These are phyloP conservation scores for Mortierella sp. DNA, from an alignment of 371 early-diverging fungal genomes.

Conservation along the genomic window DNA sequence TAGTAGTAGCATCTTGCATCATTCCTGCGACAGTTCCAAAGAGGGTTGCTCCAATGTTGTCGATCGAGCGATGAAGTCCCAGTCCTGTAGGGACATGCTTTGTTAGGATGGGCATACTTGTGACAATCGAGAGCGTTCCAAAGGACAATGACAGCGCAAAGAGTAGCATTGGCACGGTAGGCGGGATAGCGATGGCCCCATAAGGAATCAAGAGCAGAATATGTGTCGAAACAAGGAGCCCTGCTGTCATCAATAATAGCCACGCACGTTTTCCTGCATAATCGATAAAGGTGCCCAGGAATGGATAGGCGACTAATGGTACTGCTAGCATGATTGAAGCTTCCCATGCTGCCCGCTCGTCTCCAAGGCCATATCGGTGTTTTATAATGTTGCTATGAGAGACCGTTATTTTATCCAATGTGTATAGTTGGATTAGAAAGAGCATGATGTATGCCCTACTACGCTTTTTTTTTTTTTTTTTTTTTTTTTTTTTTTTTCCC, in stretches of 20 bases:
- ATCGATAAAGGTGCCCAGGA: slow-evolving; percentile 47
- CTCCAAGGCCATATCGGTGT: slow-evolving; percentile 34
- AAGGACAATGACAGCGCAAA: slow-evolving; percentile 50
- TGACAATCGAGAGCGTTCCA: slow-evolving; percentile 52
- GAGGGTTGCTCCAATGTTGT: slow-evolving; percentile 55
- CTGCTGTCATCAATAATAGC: slow-evolving; percentile 40
- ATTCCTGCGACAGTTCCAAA: slow-evolving; percentile 52
- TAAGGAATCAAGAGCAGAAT: slow-evolving; percentile 33
- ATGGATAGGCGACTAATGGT: slow-evolving; percentile 43
- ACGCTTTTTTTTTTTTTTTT: no score
- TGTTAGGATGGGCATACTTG: slow-evolving; percentile 52
- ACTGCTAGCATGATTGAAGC: slow-evolving; percentile 42
- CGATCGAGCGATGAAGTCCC: slow-evolving; percentile 51
- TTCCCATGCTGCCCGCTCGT: slow-evolving; percentile 47
- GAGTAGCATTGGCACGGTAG: slow-evolving; percentile 52
- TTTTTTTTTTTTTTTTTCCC: no score
- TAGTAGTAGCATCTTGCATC: slow-evolving; percentile 38
- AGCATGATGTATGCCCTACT: no score
- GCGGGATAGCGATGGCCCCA: slow-evolving; percentile 33
- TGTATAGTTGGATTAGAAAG: no score
- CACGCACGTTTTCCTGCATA: slow-evolving; percentile 48
- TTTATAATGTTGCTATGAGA: slow-evolving; percentile 40
- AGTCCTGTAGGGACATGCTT: slow-evolving; percentile 55
- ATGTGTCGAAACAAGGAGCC: slow-evolving; percentile 36
- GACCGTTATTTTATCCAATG: no score